Percentiles rank a stretch among this genome's conserved stretches.
phyloP scores from a whole-genome alignment of 1,284 basidiomycete species.

The Rhodotorula sp. region DNA sequence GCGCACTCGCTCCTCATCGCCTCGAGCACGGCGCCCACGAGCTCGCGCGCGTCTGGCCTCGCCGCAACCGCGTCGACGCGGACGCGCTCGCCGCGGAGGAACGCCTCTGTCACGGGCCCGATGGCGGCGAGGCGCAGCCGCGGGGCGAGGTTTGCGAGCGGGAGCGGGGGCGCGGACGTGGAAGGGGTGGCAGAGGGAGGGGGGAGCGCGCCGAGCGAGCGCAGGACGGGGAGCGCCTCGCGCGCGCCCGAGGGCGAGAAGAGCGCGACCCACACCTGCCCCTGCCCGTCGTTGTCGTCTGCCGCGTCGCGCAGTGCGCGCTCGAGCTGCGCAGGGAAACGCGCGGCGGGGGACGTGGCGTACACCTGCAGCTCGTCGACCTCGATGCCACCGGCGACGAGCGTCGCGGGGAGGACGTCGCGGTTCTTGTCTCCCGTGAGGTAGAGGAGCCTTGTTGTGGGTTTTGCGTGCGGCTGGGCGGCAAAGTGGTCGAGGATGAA shows the following conservation, averaged over 20 bases:
- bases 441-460: conserved; percentile 59
- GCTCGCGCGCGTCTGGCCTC: background rate
- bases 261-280: conserved; percentile 5
- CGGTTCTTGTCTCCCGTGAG: conserved; percentile 79
- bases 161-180: too few relatives aligned
- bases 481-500: conserved; percentile 58
- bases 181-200: background rate
- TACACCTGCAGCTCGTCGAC: background rate
- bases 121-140: conserved; percentile 9
- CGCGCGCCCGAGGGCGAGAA: conserved; percentile 10
- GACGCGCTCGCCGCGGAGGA: background rate
- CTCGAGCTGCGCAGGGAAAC: background rate
- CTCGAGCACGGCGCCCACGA: background rate
- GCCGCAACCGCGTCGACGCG: background rate
- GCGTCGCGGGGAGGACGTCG: conserved; percentile 62
- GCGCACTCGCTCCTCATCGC: conserved; percentile 1
- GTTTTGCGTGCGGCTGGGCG: background rate
- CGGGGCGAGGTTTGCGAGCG: background rate
- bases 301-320: background rate
- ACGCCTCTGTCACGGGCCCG: conserved; percentile 1
- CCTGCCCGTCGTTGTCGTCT: background rate
- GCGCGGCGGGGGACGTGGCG: background rate
- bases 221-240: conserved; percentile 2
- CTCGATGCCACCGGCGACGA: background rate
- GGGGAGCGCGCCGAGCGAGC: background rate